Base-by-base conservation (phyloP, 1,139 yeast genomes). In the Pichia sp. region DNA sequence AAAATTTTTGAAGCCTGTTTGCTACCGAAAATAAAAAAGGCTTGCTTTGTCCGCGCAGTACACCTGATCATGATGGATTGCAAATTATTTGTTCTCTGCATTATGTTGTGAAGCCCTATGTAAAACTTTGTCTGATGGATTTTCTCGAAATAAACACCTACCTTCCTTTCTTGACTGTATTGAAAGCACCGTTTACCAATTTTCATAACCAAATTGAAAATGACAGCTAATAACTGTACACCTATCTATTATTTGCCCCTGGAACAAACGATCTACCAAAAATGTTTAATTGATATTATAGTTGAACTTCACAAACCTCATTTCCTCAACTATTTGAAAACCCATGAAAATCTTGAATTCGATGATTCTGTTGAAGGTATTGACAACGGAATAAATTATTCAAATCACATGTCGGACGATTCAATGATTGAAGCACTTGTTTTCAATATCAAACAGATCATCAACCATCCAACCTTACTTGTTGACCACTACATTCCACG, bases 401-500 rank as follows among this genome's bases (percentile, higher is more conserved):
- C 42, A 20, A 45, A 47, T 11, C 41, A 41, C 20, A 47, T 62
- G 42, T 48, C 62, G 5, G 53, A 57, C 26, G 47, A 51, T 8
- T 63, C 64, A 28, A 51, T 69, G 54, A 56, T 61, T 23, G 60
- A 61, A 20, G 50, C 78, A 33, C 63, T 82, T 22, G 67, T 69
- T 39, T 70, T 72, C 10, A 79, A 75, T 51, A 56, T 79, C 9
- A 56, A 66, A 25, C 67, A 71, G 17, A 63, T 79, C 0, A 66
- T 71, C 3, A 75, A 72, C 51, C 88, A 83, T 56, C 86, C 89
- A 1, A 76, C 81, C 31, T 61, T 82, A 34, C 56, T 82, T 31
- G 88, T 82, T 26, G 84, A 81, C 52, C 91, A 83, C 56, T 82
- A 77, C 52, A 77, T 82, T 55, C 86, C 91, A 11, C 74, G 78